Evolutionary conservation across 257 asterid genomes (phyloP).

Genomic region (Coffea canephora): DNA sequence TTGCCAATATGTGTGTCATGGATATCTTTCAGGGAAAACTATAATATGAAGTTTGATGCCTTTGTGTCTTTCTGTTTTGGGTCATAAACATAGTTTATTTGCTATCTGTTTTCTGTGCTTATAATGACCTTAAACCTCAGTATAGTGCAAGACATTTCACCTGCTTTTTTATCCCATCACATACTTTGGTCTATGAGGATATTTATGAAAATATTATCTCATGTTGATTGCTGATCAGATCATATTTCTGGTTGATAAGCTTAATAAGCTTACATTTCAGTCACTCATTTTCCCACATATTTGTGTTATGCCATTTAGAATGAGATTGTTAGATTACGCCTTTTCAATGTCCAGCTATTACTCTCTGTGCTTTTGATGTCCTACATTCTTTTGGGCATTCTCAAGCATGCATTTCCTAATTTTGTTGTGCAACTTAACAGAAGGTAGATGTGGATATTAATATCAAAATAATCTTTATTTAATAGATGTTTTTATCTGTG

Average conservation of each 20-base stretch:
- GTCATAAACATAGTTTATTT: background rate
- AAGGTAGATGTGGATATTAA: background rate
- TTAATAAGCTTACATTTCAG: background rate
- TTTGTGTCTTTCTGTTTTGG: background rate
- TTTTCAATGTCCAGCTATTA: background rate
- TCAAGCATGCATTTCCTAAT: background rate
- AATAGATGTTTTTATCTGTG: conserved; percentile 9
- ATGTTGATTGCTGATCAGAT: background rate
- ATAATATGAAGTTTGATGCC: background rate
- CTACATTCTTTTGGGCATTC: background rate
- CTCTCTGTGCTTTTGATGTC: background rate
- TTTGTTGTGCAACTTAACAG: background rate
- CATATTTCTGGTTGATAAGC: background rate
- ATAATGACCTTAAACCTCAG: background rate
- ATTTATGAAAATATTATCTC: background rate
- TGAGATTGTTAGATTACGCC: background rate
- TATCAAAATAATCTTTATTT: background rate
- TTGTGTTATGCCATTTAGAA: background rate
- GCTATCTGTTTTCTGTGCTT: background rate
- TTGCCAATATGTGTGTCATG: background rate
- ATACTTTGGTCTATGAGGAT: background rate
- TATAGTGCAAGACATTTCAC: background rate
- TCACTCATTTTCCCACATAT: background rate
- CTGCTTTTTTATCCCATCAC: background rate
- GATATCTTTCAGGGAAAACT: background rate